Evolutionary conservation across 345 rosid species (phyloP), one percentile per base, ranked within the genome.

Genomic region (Salix brachista): DNA sequence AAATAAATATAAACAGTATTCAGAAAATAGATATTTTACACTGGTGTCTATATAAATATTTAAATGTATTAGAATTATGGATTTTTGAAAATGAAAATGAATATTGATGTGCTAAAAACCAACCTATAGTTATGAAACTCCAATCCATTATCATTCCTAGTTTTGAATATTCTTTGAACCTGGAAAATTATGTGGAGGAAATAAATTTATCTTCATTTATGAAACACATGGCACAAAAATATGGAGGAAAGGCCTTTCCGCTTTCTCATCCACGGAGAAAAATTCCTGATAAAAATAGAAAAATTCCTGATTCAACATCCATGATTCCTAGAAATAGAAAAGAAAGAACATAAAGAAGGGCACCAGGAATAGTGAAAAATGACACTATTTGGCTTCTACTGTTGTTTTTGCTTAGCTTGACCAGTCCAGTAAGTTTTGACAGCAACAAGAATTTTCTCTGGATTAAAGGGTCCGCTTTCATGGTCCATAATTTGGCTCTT

Each of bases 391-490:
- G 71, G 44, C 28, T 62, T 34, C 84, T 86, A 77, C 19, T 37
- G 73, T 73, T 81, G 76, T 58, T 83, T 85, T 67, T 78, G 41
- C 13, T 78, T 62, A 39, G 87, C 65, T 76, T 89, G 86, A 65
- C 94, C 98, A 2, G 98, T 93, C 99, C 98, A 93, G 82, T 96
- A 96, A 50, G 83, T 84, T 83, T 93, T 96, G 78, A 87, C 92
- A 48, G 98, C 95, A 54, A 96, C 83, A 72, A 93, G 92, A 71
- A 96, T 86, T 83, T 96, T 96, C 94, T 96, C 99, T 1, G 95
- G 92, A 82, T 92, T 93, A 82, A 86, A 91, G 1, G 98, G 95
- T 84, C 99, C 99, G 65, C 91, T 93, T 86, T 96, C 99, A 74
- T 92, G 97, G 77, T 96, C 99, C 79, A 90, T 77, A 41, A 93